phyloP scores from a whole-genome alignment of 1,284 basidiomycete species.

The Apiotrichum akiyoshidainum region DNA sequence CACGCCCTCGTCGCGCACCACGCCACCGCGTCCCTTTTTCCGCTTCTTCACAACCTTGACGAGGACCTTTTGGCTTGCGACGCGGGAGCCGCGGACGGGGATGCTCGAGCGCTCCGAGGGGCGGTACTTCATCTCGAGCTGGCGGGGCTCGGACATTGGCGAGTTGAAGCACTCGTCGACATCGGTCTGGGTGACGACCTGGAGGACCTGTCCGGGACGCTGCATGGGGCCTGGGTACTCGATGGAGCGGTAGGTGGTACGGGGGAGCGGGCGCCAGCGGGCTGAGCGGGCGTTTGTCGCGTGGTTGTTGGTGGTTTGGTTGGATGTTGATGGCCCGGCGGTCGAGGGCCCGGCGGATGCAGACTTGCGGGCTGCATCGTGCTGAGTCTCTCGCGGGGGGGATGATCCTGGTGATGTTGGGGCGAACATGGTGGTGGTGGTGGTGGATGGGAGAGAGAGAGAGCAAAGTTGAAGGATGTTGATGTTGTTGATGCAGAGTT shows the following conservation, averaged over 20 bases:
- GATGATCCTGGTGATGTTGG: no score
- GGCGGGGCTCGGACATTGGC: constrained; percentile 40
- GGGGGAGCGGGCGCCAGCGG: constrained; percentile 58
- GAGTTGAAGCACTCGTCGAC: constrained; percentile 68
- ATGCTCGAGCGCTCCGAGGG: constrained; percentile 72
- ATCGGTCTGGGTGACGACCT: constrained; percentile 64
- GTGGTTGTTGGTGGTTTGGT: no score
- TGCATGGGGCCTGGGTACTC: constrained; percentile 86
- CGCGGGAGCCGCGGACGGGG: constrained; percentile 73
- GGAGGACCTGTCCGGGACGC: constrained; percentile 57
- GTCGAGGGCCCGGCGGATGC: constrained; percentile 1
- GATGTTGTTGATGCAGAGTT: no score
- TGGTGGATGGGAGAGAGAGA: no score
- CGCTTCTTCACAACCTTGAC: constrained; percentile 66
- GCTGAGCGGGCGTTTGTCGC: constrained; percentile 32
- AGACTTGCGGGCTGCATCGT: background rate
- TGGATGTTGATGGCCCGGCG: background rate
- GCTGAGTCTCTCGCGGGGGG: background rate
- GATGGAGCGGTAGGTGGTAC: constrained; percentile 67
- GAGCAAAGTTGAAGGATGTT: no score
- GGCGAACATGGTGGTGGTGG: no score
- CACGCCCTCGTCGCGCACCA: constrained; percentile 55
- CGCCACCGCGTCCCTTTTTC: constrained; percentile 24
- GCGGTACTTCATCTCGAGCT: constrained; percentile 69
- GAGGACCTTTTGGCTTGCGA: constrained; percentile 71